phyloP scores from a whole-genome alignment of 2,329 filamentous ascomycete species.

The Aureobasidium zeae region DNA sequence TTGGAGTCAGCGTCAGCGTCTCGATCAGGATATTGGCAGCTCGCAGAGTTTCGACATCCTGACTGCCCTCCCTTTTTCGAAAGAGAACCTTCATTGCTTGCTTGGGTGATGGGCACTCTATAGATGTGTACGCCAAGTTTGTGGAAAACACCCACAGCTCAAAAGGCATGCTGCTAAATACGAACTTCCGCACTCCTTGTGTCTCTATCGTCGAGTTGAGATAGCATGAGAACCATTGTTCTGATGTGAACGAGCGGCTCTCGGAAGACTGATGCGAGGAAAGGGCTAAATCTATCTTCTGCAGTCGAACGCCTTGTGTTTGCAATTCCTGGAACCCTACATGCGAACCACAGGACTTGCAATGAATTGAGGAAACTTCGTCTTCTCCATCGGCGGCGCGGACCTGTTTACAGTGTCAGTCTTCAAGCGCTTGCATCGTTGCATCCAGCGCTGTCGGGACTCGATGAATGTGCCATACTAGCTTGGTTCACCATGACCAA shows the following conservation, averaged over 20 bases:
- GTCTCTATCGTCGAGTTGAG: constrained; percentile 48
- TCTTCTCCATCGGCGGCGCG: background rate
- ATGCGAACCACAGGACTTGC: constrained; percentile 1
- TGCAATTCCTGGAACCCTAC: constrained; percentile 35
- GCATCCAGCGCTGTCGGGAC: no score
- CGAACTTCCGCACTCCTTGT: constrained; percentile 47
- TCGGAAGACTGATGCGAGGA: background rate
- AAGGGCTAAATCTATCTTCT: constrained; percentile 24
- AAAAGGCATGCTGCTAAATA: constrained; percentile 47
- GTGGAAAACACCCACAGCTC: constrained; percentile 52
- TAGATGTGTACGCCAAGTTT: constrained; percentile 47
- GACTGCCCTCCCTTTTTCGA: constrained; percentile 30
- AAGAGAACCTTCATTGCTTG: constrained; percentile 51
- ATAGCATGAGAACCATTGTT: constrained; percentile 45
- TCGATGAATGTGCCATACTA: constrained; percentile 1
- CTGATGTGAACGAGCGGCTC: constrained; percentile 19
- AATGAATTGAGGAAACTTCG: background rate
- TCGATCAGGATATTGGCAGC: constrained; percentile 38
- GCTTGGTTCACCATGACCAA: constrained; percentile 22
- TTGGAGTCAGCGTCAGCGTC: constrained; percentile 32
- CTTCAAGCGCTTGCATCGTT: no score
- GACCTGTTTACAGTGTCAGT: background rate
- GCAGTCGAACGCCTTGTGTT: constrained; percentile 34
- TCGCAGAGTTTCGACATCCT: constrained; percentile 23
- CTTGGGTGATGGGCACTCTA: constrained; percentile 31